phyloP scores from a whole-genome alignment of 805 yeast species.

The Starmerella tilneyi region DNA sequence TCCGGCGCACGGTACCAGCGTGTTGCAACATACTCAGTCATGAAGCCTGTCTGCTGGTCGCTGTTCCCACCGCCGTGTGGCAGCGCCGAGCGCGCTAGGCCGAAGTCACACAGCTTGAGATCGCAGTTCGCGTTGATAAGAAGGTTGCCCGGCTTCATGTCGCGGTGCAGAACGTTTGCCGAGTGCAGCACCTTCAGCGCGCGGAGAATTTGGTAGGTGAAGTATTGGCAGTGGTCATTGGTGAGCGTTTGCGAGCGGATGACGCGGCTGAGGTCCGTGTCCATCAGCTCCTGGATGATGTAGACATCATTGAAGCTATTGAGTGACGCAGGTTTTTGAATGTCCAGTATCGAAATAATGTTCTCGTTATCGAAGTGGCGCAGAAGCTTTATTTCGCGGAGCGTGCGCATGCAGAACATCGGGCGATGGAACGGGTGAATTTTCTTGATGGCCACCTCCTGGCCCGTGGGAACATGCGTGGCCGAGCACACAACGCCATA shows the following conservation, averaged over 20 bases:
- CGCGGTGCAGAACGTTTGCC: conserved; percentile 88
- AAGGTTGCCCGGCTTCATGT: conserved; percentile 86
- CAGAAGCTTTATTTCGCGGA: conserved; percentile 77
- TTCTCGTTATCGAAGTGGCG: conserved; percentile 91
- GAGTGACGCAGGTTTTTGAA: conserved; percentile 69
- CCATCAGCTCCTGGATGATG: conserved; percentile 78
- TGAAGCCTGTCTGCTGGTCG: conserved; percentile 80
- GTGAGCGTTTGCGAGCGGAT: conserved; percentile 88
- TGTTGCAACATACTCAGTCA: conserved; percentile 96
- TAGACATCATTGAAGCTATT: conserved; percentile 80
- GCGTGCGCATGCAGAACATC: conserved; percentile 77
- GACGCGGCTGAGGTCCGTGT: conserved; percentile 96
- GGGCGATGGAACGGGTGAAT: conserved; percentile 85
- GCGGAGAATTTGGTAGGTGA: conserved; percentile 81
- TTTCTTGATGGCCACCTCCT: conserved; percentile 89
- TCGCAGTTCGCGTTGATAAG: conserved; percentile 95
- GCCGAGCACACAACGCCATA: conserved; percentile 91
- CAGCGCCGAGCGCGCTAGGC: conserved; percentile 72
- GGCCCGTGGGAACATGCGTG: conserved; percentile 71
- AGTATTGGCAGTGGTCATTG: conserved; percentile 90
- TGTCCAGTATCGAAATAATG: conserved; percentile 78
- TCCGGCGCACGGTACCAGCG: conserved; percentile 99
- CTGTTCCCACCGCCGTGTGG: conserved; percentile 47
- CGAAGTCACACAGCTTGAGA: conserved; percentile 91
- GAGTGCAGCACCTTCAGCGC: conserved; percentile 84